A percentile compares a stretch with the other conserved stretches of the same genome.
Evolutionary conservation across 75 land plant species (phyloP).

Genomic region (Sequoiadendron giganteum): DNA sequence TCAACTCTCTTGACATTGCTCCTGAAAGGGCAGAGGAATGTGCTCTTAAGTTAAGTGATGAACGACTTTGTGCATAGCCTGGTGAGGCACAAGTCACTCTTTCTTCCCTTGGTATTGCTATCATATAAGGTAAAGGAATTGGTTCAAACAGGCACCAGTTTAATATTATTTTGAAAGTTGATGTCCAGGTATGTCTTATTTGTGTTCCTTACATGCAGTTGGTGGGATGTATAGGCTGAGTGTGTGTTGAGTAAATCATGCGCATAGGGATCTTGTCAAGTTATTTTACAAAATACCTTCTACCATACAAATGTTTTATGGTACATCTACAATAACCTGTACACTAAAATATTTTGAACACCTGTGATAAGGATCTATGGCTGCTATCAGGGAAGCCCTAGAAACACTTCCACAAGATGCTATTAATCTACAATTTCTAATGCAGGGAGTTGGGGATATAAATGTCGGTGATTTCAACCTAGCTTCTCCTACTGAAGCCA

Average conservation of each 20-base stretch:
- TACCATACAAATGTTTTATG: background rate
- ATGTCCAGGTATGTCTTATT: constrained; percentile 85
- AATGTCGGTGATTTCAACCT: constrained; percentile 89
- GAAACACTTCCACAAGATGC: constrained; percentile 90
- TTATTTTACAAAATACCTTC: background rate
- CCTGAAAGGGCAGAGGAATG: constrained; percentile 74
- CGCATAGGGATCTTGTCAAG: background rate
- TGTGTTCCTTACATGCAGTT: background rate
- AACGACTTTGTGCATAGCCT: constrained; percentile 71
- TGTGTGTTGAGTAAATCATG: background rate
- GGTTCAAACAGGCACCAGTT: constrained; percentile 89
- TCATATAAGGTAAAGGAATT: constrained; percentile 60
- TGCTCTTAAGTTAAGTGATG: constrained; percentile 47
- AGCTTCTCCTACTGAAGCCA: constrained; percentile 79
- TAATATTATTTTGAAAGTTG: constrained; percentile 90
- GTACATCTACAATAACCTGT: background rate
- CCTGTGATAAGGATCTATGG: constrained; percentile 77
- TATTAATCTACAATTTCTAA: constrained; percentile 73
- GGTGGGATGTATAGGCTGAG: background rate
- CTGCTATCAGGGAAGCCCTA: constrained; percentile 91
- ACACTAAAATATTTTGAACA: background rate
- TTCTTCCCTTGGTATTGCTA: constrained; percentile 84
- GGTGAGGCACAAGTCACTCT: constrained; percentile 91
- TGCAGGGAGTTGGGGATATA: constrained; percentile 93
- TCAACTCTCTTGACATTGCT: constrained; percentile 77